Evolutionary conservation across 139 green algal species (phyloP), one percentile per base, ranked within the genome.

Genomic region (Dunaliella primolecta): DNA sequence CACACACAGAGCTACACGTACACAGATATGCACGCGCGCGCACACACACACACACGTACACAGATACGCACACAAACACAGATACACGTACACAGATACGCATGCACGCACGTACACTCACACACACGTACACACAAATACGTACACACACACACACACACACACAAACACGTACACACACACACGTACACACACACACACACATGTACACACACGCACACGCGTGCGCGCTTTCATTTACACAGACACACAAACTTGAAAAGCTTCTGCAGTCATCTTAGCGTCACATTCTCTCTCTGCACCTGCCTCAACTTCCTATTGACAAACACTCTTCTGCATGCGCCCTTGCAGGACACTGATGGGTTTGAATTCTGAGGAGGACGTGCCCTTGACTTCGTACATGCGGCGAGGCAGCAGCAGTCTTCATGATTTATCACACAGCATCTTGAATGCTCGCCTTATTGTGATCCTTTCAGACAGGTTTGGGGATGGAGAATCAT

Each of bases 401-500:
- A 15, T 79, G 72, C n/a, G 72, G 11, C 21, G 20, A 79, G 72
- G 72, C 72, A 36, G 72, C 7, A 79, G 7, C 11, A n/a, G n/a
- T n/a, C n/a, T n/a, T n/a, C n/a, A n/a, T n/a, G n/a, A 79, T 34
- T 79, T 20, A 79, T 34, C 11, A 33, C n/a, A n/a, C n/a, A n/a
- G n/a, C n/a, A n/a, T n/a, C n/a, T n/a, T 79, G 72, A 33, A 33
- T 79, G 72, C 72, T 79, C 72, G 3, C 72, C 72, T 79, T 32
- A 7, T 79, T 34, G 30, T 79, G 30, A 7, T 79, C 20, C 11
- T 34, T 34, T 33, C 72, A 79, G 72, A 23, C 72, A 32, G n/a
- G 7, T 79, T 72, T 86, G 7, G 74, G 78, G 46, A 29, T 86
- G n/a, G n/a, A 78, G 27, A 75, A 74, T 30, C 74, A 82, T 24